A percentile compares a stretch with the other conserved stretches of the same genome.
These are phyloP conservation scores for Saxophila tyrrhenica DNA, from an alignment of 495 filamentous ascomycete genomes.

Conservation along the genomic window DNA sequence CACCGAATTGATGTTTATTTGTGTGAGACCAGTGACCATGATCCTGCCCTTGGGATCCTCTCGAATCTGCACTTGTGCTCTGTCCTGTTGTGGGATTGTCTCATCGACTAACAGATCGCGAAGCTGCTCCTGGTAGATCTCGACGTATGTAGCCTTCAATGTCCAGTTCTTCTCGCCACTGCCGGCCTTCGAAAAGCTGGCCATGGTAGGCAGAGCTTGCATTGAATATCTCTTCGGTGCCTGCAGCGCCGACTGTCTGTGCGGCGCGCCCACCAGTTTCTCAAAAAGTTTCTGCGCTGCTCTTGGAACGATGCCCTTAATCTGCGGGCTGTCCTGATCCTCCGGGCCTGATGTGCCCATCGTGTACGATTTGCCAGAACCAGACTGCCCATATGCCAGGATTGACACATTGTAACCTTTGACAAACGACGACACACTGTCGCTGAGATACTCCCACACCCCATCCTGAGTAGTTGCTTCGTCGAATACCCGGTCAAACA, in stretches of 20 bases:
- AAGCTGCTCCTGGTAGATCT: constrained; percentile 97
- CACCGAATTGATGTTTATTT: constrained; percentile 82
- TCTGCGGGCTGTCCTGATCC: constrained; percentile 61
- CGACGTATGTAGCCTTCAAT: constrained; percentile 91
- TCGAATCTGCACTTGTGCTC: constrained; percentile 68
- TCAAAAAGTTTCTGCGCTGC: constrained; percentile 82
- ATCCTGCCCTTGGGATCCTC: constrained; percentile 96
- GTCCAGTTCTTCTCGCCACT: constrained; percentile 83
- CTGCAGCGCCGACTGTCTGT: constrained; percentile 54
- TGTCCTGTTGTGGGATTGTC: constrained; percentile 52
- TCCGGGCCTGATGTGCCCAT: constrained; percentile 91
- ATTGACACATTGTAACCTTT: constrained; percentile 99
- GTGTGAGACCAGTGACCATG: constrained; percentile 74
- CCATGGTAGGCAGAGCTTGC: constrained; percentile 37
- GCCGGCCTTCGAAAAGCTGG: constrained; percentile 38
- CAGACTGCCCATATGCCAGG: constrained; percentile 96
- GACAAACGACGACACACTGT: constrained; percentile 81
- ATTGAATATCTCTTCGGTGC: constrained; percentile 75
- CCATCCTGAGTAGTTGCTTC: constrained; percentile 77
- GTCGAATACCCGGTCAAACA: constrained; percentile 90
- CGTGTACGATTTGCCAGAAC: constrained; percentile 98
- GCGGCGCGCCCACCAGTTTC: constrained; percentile 55
- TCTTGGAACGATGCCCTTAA: constrained; percentile 87
- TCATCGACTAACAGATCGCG: constrained; percentile 85
- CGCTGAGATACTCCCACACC: constrained; percentile 87